Evolutionary conservation across 768 basidiomycete species (phyloP).

Genomic region (Podaxis sp.): DNA sequence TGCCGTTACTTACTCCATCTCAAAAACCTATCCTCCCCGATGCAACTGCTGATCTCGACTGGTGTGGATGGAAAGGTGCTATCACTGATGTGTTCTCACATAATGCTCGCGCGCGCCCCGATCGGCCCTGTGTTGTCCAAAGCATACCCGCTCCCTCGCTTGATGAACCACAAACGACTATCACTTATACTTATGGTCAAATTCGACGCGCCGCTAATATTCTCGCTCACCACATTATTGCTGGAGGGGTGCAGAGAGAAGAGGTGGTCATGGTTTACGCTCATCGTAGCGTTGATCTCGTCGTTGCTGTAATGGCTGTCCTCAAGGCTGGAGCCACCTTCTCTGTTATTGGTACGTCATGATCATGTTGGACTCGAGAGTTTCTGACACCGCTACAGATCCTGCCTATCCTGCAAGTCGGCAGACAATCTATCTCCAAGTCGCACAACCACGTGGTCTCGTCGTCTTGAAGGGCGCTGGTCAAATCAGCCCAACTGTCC

Average conservation of each 20-base stretch:
- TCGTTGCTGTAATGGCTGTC: slow-evolving; percentile 95
- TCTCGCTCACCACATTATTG: slow-evolving; percentile 85
- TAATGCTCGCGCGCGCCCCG: slow-evolving; percentile 80
- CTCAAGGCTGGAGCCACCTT: slow-evolving; percentile 96
- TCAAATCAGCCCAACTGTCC: slow-evolving; percentile 71
- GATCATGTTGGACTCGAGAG: background rate
- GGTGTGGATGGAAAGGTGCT: slow-evolving; percentile 97
- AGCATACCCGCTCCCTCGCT: slow-evolving; percentile 46
- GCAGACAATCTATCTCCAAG: slow-evolving; percentile 90
- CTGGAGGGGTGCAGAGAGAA: slow-evolving; percentile 83
- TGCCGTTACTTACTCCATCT: slow-evolving; percentile 72
- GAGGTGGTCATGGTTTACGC: slow-evolving; percentile 99
- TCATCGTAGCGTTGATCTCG: slow-evolving; percentile 92
- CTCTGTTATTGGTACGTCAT: slow-evolving; percentile 84
- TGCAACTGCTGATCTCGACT: slow-evolving; percentile 85
- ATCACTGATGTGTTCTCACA: slow-evolving; percentile 93
- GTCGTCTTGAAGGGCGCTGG: slow-evolving; percentile 92
- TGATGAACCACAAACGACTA: slow-evolving; percentile 45
- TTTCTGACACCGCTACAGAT: slow-evolving; percentile 46
- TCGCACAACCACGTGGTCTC: slow-evolving; percentile 89
- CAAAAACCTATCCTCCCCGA: slow-evolving; percentile 76
- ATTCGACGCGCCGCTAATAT: slow-evolving; percentile 87
- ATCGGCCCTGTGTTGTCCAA: slow-evolving; percentile 89
- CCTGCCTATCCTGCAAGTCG: slow-evolving; percentile 94
- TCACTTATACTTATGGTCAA: slow-evolving; percentile 72